A percentile compares a stretch with the other conserved stretches of the same genome.
These are phyloP conservation scores for Puccinia horiana DNA, from an alignment of 1,284 basidiomycete genomes.

Conservation along the genomic window DNA sequence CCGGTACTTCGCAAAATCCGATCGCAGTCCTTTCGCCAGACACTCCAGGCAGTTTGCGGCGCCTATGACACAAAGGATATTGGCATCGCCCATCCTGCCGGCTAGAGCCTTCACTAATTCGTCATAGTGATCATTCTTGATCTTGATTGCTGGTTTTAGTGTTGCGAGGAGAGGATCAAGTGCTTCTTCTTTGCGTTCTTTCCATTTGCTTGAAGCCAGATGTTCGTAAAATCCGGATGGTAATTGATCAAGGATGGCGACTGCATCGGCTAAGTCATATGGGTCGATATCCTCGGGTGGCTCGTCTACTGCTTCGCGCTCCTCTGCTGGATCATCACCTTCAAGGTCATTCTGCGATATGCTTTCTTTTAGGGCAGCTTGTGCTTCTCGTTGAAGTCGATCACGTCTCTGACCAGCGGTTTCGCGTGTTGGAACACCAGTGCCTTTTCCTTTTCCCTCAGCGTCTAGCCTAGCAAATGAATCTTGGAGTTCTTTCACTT, in stretches of 20 bases:
- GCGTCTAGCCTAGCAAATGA: conserved; percentile 81
- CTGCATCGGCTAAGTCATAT: conserved; percentile 77
- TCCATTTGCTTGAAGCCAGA: conserved; percentile 92
- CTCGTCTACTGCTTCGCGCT: conserved; percentile 56
- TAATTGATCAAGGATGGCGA: conserved; percentile 74
- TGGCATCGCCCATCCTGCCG: conserved; percentile 83
- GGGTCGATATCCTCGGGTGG: conserved; percentile 68
- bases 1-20: conserved; percentile 73
- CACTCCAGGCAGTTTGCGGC: conserved; percentile 83
- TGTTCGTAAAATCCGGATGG: conserved; percentile 72
- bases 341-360: conserved; percentile 60
- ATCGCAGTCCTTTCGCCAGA: conserved; percentile 75
- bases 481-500: conserved; percentile 92
- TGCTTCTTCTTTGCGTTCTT: conserved; percentile 85
- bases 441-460: conserved; percentile 77
- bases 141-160: conserved; percentile 75
- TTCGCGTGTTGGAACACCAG: conserved; percentile 73
- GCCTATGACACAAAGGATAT: conserved; percentile 90
- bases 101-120: conserved; percentile 77
- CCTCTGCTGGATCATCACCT: conserved; percentile 58
- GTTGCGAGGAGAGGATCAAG: conserved; percentile 79
- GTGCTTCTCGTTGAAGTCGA: conserved; percentile 53
- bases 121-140: conserved; percentile 69
- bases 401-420: conserved; percentile 79
- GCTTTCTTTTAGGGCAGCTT: conserved; percentile 54